Conservation (phyloP, 2,329 filamentous ascomycete genomes). For the Achaetomium macrosporum region DNA sequence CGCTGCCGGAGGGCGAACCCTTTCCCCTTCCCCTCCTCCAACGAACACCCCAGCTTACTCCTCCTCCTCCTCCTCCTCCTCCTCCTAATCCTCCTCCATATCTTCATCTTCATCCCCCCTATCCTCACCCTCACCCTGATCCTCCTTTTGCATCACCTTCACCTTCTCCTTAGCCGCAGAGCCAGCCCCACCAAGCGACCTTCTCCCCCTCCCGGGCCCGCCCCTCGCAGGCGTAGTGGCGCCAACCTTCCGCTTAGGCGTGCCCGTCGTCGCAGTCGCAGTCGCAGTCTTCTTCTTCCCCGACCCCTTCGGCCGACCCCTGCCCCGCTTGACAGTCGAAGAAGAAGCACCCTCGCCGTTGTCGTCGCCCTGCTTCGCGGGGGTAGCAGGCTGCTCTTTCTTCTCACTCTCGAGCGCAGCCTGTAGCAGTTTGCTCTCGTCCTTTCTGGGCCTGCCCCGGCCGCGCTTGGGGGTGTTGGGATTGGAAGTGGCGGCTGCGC, state of each 20-base stretch:
- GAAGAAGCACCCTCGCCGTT: no score
- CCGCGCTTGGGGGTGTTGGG: background rate
- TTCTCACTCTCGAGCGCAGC: no score
- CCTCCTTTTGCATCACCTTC: conserved; percentile 5
- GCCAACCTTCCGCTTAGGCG: conserved; percentile 1
- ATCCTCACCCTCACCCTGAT: conserved; percentile 6
- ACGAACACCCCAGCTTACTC: background rate
- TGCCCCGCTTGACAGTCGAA: background rate
- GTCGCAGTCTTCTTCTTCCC: conserved; percentile 1
- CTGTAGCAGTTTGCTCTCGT: no score
- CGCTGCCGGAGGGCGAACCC: no score
- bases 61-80: conserved; percentile 12
- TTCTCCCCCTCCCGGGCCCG: conserved; percentile 6
- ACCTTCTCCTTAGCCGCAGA: background rate
- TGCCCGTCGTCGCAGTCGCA: background rate
- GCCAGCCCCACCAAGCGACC: background rate
- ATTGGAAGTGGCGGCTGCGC: background rate
- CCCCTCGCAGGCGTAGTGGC: conserved; percentile 4
- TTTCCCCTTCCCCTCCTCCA: background rate
- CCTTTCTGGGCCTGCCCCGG: background rate
- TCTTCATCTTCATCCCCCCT: conserved; percentile 9
- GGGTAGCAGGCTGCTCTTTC: no score
- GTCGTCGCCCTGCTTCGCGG: no score
- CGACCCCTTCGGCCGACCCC: conserved; percentile 5
- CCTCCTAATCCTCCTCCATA: conserved; percentile 5